Conservation (phyloP, 306 rosid species). For the Vigna unguiculata region DNA sequence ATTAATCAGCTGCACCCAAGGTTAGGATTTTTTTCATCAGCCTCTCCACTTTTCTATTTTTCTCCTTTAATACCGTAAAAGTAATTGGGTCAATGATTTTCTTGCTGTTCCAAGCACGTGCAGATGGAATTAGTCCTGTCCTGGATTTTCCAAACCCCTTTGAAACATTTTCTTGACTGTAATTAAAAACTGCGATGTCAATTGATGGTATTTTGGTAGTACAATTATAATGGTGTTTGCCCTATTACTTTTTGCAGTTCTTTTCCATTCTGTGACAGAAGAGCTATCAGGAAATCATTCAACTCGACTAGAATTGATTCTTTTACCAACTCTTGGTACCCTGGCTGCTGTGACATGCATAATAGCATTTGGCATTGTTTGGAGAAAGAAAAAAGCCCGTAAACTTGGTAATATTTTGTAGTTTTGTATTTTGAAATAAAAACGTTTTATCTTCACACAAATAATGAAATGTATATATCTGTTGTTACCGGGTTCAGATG, state of each 20-base stretch:
- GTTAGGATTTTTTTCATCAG: background rate
- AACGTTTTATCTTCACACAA: background rate
- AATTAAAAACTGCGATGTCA: too few species aligned
- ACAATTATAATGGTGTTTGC: background rate
- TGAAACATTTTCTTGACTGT: background rate
- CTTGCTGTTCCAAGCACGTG: background rate
- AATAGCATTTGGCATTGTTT: background rate
- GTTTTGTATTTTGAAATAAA: slow-evolving; percentile 6
- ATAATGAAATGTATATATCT: background rate
- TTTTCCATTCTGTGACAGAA: slow-evolving; percentile 23
- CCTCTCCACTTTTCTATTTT: background rate
- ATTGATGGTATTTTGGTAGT: too few species aligned
- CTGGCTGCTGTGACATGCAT: slow-evolving; percentile 6
- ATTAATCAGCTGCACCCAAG: slow-evolving; percentile 30
- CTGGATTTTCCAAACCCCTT: background rate
- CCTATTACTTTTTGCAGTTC: background rate
- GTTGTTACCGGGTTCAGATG: slow-evolving; percentile 29
- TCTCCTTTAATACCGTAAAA: background rate
- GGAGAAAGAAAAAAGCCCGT: slow-evolving; percentile 31
- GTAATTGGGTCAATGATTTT: too few species aligned
- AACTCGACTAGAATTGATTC: background rate
- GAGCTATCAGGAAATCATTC: background rate
- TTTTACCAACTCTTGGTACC: background rate
- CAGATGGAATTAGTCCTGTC: background rate
- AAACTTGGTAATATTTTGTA: slow-evolving; percentile 28